Base-by-base conservation (phyloP, 2,329 filamentous ascomycete species). In the Mycosphaerella arachidis region DNA sequence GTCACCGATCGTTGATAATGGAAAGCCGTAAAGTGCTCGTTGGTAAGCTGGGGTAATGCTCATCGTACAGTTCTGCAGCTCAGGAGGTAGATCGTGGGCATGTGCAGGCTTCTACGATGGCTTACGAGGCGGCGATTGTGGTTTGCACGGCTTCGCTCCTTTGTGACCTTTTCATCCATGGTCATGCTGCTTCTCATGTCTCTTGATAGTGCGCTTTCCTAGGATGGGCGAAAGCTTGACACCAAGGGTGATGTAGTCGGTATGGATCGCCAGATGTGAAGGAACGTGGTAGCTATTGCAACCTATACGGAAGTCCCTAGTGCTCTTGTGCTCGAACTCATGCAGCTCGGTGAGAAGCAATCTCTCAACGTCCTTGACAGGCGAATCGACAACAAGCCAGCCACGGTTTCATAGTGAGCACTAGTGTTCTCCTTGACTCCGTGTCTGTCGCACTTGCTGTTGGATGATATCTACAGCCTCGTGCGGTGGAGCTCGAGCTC, bases 161-260 rank as follows among this genome's bases (percentile, higher is more conserved):
- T 27, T 18, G 9, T 48, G 29, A 13, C 24, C 24, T 24, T 24
- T 24, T 24, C 24, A 24, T 24, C 24, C 24, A 24, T 24, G 24
- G 24, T 24, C 24, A 24, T 24, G 24, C 24, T 35, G 33, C 33
- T 35, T 35, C 8, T 35, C 12, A 35, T 35, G 33, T 35, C 33
- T 35, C 12, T 35, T 35, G 8, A 35, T 45, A 30, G 24, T 55
- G 12, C 57, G 64, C 54, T 67, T 66, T 29, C 63, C 66, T 56
- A 59, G 40, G 16, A 56, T 54, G 20, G 65, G 58, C n/a, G 66
- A 66, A 27, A 84, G 74, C 60, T 79, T 80, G 60, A 82, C 78
- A 8, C 81, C 82, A 0, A 82, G 82, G 0, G 77, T 83, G 40
- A 85, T 78, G 67, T 82, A 84, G 71, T 84, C 82, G 51, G 84